Evolutionary conservation across 164 flowering plant species (phyloP).

Genomic region (Pachysandra terminalis): DNA sequence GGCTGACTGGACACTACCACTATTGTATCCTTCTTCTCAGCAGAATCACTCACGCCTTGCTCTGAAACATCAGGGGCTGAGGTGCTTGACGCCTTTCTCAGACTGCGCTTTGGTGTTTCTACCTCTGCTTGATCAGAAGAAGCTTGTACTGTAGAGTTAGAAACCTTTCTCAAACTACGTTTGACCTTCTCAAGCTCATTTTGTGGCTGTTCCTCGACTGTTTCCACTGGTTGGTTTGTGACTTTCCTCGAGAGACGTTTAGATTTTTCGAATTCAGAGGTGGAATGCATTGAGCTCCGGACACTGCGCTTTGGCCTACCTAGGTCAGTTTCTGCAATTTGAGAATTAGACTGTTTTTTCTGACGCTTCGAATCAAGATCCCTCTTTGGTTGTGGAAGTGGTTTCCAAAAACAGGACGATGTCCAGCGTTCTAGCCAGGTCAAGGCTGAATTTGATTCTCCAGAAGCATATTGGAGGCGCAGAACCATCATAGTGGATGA

Average conservation of each 20-base stretch:
- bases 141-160: slow-evolving; percentile 34
- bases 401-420: slow-evolving; percentile 47
- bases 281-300: slow-evolving; percentile 48
- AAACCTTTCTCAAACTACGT: slow-evolving; percentile 64
- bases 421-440: slow-evolving; percentile 93
- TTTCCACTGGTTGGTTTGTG: slow-evolving; percentile 15
- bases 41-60: slow-evolving; percentile 9
- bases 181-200: slow-evolving; percentile 72
- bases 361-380: slow-evolving; percentile 30
- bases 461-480: slow-evolving; percentile 47
- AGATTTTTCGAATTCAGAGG: slow-evolving; percentile 63
- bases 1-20: slow-evolving; percentile 16
- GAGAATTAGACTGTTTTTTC: slow-evolving; percentile 30
- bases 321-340: slow-evolving; percentile 29
- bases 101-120: slow-evolving; percentile 37
- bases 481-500: slow-evolving; percentile 57
- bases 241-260: slow-evolving; percentile 43
- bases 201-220: slow-evolving; percentile 50
- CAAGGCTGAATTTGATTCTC: slow-evolving; percentile 64
- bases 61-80: slow-evolving; percentile 24
- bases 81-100: slow-evolving; percentile 25
- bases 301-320: slow-evolving; percentile 45
- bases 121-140: slow-evolving; percentile 31
- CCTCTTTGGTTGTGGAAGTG: slow-evolving; percentile 39
- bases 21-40: slow-evolving; percentile 32